phyloP scores from a whole-genome alignment of 495 filamentous ascomycete species.

The Pyronema omphalodes region DNA sequence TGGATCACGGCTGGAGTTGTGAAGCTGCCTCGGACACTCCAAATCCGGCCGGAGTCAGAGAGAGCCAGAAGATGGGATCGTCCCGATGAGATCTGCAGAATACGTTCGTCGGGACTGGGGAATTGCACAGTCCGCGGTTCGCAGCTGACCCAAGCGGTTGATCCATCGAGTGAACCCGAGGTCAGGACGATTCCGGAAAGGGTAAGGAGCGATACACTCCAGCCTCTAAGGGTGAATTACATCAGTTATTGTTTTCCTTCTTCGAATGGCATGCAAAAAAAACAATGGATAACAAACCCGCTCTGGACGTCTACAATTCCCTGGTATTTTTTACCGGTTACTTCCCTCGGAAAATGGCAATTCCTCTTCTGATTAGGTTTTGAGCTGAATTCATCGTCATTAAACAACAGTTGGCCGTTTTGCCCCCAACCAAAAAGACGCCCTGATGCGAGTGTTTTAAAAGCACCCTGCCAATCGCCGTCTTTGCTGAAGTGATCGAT shows the following conservation, averaged over 20 bases:
- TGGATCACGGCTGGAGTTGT: slow-evolving; percentile 2
- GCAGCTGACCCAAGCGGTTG: not conserved
- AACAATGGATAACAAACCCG: not conserved
- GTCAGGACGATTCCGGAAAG: not conserved
- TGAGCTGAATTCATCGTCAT: not conserved
- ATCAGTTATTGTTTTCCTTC: not conserved
- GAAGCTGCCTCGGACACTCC: slow-evolving; percentile 1
- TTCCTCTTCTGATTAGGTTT: not conserved
- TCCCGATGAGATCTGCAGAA: slow-evolving; percentile 10
- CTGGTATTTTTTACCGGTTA: not conserved
- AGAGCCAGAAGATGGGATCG: slow-evolving; percentile 19
- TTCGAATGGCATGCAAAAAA: not conserved
- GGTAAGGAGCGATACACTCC: not conserved
- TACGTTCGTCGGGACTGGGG: not conserved
- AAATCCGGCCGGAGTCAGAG: slow-evolving; percentile 14
- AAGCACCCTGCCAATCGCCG: not conserved
- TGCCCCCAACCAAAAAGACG: not conserved
- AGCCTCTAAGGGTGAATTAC: not conserved
- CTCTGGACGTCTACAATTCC: not conserved
- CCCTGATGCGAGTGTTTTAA: not conserved
- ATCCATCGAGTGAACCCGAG: not conserved
- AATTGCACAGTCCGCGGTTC: not conserved
- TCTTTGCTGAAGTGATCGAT: not conserved
- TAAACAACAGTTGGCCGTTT: not conserved
- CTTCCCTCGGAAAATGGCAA: not conserved